Base-by-base conservation (phyloP, 768 basidiomycete species). In the Suillus discolor region DNA sequence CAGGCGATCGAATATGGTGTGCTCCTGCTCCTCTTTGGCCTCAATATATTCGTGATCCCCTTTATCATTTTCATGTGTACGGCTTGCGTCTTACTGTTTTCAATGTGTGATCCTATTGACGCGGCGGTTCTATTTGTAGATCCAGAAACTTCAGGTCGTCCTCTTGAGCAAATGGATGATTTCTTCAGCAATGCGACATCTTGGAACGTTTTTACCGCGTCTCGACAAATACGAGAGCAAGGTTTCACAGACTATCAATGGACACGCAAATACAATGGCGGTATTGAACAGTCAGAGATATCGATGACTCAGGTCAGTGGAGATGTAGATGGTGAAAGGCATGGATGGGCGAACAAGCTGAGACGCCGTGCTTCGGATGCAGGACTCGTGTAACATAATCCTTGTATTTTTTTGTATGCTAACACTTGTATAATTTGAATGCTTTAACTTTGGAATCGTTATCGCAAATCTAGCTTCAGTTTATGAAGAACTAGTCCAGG, bases 1-100 rank as follows among this genome's bases (percentile, higher is more conserved):
- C 64, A 65, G 47, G 64, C 64, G 6, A 65, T 65, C 34, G 61
- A 13, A 53, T 65, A 65, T 47, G 64, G 64, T 23, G 64, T 65
- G 6, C 38, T 65, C 11, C 44, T 65, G 20, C 62, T 63, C 28
- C 62, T 63, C 41, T 63, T 63, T 34, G 57, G 62, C 39, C 54
- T 63, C n/a, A 63, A 63, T 16, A 63, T 63, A n/a, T 63, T 63
- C 12, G 62, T 63, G 8, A 63, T 63, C 15, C 62, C 62, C 34
- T 63, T 63, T 20, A 63, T 63, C 36, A 61, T 63, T 42, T 61
- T 63, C 25, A 63, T 63, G 62, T 63, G 62, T 63, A 60, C 4
- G 62, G 36, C 23, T 6, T 63, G 3, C 11, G 39, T 7, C 62
- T 57, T 36, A 25, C 25, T 31, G 20, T 15, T 55, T n/a, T 34